A percentile compares a stretch with the other conserved stretches of the same genome.
Conservation (phyloP, 176 grass and related monocot genomes). For the Alloteropsis semialata region DNA sequence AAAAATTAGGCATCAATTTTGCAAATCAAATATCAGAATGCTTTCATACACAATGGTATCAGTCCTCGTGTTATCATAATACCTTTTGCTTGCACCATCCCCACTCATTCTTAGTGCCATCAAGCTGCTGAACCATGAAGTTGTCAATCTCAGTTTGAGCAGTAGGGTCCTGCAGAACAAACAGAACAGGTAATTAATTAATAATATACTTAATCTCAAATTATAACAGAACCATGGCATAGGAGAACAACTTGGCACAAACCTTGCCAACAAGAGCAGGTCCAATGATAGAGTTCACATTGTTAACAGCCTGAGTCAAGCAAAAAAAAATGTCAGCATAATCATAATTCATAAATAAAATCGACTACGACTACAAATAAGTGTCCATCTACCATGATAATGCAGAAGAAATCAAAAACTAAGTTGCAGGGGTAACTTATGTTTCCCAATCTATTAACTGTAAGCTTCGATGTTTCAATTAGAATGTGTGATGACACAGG, state of each 20-base stretch:
- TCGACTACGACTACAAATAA: not conserved
- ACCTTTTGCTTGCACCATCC: conserved; percentile 98
- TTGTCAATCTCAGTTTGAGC: conserved; percentile 78
- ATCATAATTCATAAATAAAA: not conserved
- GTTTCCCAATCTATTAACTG: not conserved
- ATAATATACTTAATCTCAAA: not conserved
- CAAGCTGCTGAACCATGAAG: conserved; percentile 91
- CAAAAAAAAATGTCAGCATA: not conserved
- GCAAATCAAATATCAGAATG: not conserved
- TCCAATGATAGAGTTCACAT: conserved; percentile 84
- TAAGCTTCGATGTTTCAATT: not conserved
- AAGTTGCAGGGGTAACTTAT: not conserved
- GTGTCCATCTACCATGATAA: not conserved
- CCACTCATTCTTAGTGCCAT: conserved; percentile 90
- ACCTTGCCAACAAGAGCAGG: conserved; percentile 86
- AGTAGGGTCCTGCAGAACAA: conserved; percentile 58
- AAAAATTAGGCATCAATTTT: not conserved
- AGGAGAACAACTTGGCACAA: not conserved
- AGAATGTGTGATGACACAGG: not conserved
- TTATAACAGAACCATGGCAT: not conserved
- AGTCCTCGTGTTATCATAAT: not conserved
- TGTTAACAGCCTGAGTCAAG: conserved; percentile 59
- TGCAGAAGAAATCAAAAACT: not conserved
- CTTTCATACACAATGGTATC: not conserved
- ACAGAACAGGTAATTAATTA: not conserved